Evolutionary conservation across 768 basidiomycete species (phyloP), one percentile per base, ranked within the genome.

Genomic region (Gymnopilus junonius): DNA sequence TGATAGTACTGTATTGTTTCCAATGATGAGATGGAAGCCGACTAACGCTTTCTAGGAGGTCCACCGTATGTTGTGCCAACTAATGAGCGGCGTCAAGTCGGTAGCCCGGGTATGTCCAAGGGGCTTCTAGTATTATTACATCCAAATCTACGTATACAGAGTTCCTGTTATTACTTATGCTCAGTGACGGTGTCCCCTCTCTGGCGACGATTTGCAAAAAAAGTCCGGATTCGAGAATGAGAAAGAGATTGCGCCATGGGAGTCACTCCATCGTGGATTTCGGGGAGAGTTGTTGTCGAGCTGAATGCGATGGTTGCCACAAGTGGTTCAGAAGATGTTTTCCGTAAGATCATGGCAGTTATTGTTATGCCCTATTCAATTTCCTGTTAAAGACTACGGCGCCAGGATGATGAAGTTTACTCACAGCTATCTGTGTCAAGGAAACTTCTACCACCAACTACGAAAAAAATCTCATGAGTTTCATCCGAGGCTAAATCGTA

Each of bases 361-460:
- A 65, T 53, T 5, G 67, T 67, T 45, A 67, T 56, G 31, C 66
- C 62, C 66, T 69, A 42, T 43, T 17, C 29, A 50, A 35, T 2
- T 10, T 25, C 54, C 15, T 39, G 23, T 35, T 56, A 35, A 20
- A 35, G 23, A 45, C 15, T 39, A 37, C 17, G 45, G 34, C 17
- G 51, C 17, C 40, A 55, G 55, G 39, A 37, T 8, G 25, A 12
- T 45, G 11, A n/a, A 34, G 48, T 51, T 34, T 39, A 64, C 67
- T 69, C 58, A 68, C 69, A 59, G 65, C 68, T 59, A 70, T 68
- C 53, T 72, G 71, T 31, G 71, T 72, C 25, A 72, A 55, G 55
- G 63, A 66, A 31, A 67, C 68, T 39, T 65, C 64, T 21, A 72
- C 53, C 17, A 72, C 69, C 43, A 72, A 64, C 71, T 72, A 25